Base-by-base conservation (phyloP, 805 yeast species). In the Candida montana region DNA sequence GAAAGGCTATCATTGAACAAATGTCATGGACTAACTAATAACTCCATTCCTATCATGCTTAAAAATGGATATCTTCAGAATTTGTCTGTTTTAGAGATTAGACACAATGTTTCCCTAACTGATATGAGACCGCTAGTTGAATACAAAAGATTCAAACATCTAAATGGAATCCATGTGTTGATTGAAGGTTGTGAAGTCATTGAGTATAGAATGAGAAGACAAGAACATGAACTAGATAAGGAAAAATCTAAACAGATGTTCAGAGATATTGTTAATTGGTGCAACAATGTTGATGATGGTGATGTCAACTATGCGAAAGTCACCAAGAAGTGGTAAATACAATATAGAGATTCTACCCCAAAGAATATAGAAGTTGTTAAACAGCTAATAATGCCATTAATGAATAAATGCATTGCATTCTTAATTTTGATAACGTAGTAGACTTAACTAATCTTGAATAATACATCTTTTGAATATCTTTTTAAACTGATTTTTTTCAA, bases 141-240 rank as follows among this genome's bases (percentile, higher is more conserved):
- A 47, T 87, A 79, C 68, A 83, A 80, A 56, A 57, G 64, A 24
- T 55, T 48, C 30, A 61, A 62, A 23, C 67, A 65, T 29, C 48
- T 49, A 13, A 33, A 20, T n/a, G 68, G 71, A 9, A 40, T 44
- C 19, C 19, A 33, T 2, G 71, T 89, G 5, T 59, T 88, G 31
- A 70, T 89, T 27, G 96, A 88, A 60, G 81, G 88, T 18, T 87
- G 96, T 59, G 95, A 86, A 53, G 60, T 68, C 3, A 64, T 87
- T 35, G 81, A 81, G 53, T 56, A 64, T 16, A 67, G 80, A 44
- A 70, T 87, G 65, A 68, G 74, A 44, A 67, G 73, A 36, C 82
- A 81, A 42, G 89, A 86, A 51, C 59, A 69, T 47, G 70, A 65
- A 37, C 60, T 83, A 52, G 86, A 81, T 52, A 65, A 69, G 48